Percentiles rank a stretch among this genome's conserved stretches.
Evolutionary conservation across 306 rosid species (phyloP).

Genomic region (Quercus bicolor): DNA sequence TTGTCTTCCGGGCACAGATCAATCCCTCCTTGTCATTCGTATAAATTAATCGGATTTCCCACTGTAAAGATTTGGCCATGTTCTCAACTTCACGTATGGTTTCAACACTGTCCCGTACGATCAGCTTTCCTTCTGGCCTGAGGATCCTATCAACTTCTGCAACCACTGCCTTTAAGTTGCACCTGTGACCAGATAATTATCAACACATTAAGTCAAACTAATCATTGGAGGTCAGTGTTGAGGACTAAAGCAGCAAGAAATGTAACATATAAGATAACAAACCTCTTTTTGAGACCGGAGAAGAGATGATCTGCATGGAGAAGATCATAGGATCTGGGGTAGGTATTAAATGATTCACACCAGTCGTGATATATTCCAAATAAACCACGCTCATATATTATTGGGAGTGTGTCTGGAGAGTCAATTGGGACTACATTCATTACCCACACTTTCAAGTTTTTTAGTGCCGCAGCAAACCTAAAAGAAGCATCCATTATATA

Average conservation of each 20-base stretch:
- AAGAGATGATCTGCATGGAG: slow-evolving; percentile 74
- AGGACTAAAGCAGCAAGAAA: not conserved
- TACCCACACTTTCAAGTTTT: slow-evolving; percentile 61
- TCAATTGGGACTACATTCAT: slow-evolving; percentile 78
- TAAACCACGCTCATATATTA: slow-evolving; percentile 79
- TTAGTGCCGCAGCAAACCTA: slow-evolving; percentile 84
- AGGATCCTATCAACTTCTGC: slow-evolving; percentile 84
- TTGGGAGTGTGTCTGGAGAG: slow-evolving; percentile 65
- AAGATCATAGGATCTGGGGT: slow-evolving; percentile 82
- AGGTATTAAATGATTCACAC: slow-evolving; percentile 82
- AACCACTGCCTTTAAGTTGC: slow-evolving; percentile 56
- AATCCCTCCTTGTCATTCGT: slow-evolving; percentile 49
- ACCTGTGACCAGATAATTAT: slow-evolving; percentile 43
- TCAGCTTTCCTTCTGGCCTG: slow-evolving; percentile 76
- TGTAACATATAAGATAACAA: slow-evolving; percentile 6
- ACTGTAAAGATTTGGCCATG: slow-evolving; percentile 54
- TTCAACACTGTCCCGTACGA: slow-evolving; percentile 57
- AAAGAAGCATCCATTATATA: not conserved
- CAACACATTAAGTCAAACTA: slow-evolving; percentile 3
- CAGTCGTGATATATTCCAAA: slow-evolving; percentile 81
- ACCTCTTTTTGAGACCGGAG: slow-evolving; percentile 56
- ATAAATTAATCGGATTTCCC: slow-evolving; percentile 52
- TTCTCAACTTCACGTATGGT: slow-evolving; percentile 56
- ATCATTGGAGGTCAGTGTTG: not conserved
- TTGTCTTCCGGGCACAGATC: slow-evolving; percentile 61